Conservation (phyloP, 495 filamentous ascomycete genomes). For the Xylona heveae region DNA sequence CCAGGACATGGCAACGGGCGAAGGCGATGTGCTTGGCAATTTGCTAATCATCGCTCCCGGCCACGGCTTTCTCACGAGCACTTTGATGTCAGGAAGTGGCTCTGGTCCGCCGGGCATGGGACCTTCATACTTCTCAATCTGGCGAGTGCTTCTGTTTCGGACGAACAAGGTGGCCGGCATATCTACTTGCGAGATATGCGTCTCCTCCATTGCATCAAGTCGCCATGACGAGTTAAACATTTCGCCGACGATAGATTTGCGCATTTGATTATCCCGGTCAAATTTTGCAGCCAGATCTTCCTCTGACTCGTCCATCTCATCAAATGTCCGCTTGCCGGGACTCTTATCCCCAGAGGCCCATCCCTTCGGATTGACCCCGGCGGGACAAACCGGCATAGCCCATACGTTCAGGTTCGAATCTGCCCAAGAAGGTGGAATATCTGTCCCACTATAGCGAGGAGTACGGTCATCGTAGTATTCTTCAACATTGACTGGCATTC, state of each 20-base stretch:
- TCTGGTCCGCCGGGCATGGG: constrained; percentile 30
- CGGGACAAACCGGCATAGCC: constrained; percentile 41
- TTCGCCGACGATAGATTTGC: constrained; percentile 37
- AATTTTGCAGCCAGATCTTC: constrained; percentile 4
- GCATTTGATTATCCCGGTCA: constrained; percentile 24
- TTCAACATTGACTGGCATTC: constrained; percentile 41
- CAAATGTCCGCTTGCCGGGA: constrained; percentile 38
- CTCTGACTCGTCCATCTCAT: constrained; percentile 26
- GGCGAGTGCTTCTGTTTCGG: constrained; percentile 38
- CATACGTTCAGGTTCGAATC: constrained; percentile 65
- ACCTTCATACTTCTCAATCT: constrained; percentile 42
- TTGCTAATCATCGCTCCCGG: constrained; percentile 41
- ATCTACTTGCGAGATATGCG: constrained; percentile 37
- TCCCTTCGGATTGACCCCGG: not conserved
- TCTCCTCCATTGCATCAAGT: constrained; percentile 43
- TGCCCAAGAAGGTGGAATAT: constrained; percentile 39
- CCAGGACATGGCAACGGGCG: constrained; percentile 55
- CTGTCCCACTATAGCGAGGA: constrained; percentile 8
- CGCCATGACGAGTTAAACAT: constrained; percentile 74
- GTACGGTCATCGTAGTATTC: constrained; percentile 33
- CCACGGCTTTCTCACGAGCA: constrained; percentile 65
- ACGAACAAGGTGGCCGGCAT: constrained; percentile 50
- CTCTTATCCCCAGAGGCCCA: constrained; percentile 12
- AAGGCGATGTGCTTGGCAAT: constrained; percentile 44
- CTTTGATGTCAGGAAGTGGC: constrained; percentile 40